phyloP scores from a whole-genome alignment of 106 monocot species.

The Allium fistulosum region DNA sequence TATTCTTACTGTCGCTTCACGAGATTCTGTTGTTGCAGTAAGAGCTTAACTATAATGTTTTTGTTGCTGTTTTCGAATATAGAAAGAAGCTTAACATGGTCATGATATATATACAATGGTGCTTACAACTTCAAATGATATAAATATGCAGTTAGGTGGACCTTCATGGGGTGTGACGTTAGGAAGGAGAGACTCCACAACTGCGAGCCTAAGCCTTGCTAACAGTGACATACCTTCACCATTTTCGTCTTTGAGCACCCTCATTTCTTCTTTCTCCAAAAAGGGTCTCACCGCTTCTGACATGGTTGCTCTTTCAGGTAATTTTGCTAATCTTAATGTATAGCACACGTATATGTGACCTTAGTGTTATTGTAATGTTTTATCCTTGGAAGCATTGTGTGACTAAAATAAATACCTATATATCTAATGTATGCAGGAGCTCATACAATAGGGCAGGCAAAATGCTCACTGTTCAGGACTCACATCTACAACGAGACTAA shows the following conservation, averaged over 20 bases:
- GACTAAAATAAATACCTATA: neutral
- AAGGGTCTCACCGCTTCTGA: slow-evolving; percentile 15
- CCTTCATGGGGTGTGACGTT: slow-evolving; percentile 14
- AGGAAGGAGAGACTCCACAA: slow-evolving; percentile 23
- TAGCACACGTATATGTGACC: too few relatives aligned
- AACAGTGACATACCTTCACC: slow-evolving; percentile 17
- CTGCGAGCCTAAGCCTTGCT: slow-evolving; percentile 9
- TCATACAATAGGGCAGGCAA: slow-evolving; percentile 48
- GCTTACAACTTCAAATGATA: neutral
- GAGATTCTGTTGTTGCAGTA: slow-evolving; percentile 38
- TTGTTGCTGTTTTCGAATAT: neutral
- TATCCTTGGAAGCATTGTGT: neutral
- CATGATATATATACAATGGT: neutral
- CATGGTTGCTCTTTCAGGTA: slow-evolving; percentile 14
- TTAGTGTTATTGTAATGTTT: neutral
- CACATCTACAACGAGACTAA: slow-evolving; percentile 45
- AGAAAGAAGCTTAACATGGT: neutral
- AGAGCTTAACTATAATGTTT: neutral
- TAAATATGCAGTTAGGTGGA: slow-evolving; percentile 24
- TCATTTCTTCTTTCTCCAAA: slow-evolving; percentile 17
- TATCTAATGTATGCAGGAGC: slow-evolving; percentile 13
- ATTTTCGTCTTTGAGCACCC: neutral
- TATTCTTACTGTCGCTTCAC: slow-evolving; percentile 45
- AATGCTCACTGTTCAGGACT: slow-evolving; percentile 26
- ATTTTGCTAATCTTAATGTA: neutral